Evolutionary conservation across 129 eudicot species (phyloP), one percentile per base, ranked within the genome.

Genomic region (Lactuca sativa): DNA sequence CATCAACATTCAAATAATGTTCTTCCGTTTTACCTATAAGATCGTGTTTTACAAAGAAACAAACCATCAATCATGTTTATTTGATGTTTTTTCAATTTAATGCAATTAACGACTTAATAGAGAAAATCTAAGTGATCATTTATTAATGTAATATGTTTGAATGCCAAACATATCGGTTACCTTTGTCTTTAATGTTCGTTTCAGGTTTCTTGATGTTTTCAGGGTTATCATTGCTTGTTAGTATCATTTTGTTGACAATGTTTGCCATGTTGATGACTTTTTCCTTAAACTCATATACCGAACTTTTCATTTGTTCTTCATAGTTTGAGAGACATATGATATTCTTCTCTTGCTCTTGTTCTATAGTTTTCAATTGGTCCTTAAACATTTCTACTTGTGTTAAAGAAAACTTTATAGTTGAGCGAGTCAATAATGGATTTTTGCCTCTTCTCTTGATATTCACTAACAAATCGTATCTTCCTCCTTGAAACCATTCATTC

Each of bases 401-500:
- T 47, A 44, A 15, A 15, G 67, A 59, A 34, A n/a, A 32, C 5
- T 62, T 53, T 30, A 0, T 30, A 16, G 4, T 30, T 9, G 10
- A 11, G 17, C n/a, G 15, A 7, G 30, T 34, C 17, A n/a, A 40
- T 53, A 15, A 40, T 18, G 33, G n/a, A 33, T 2, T 49, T 62
- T 73, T 73, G 5, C 3, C 61, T 64, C 78, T 54, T 60, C 64
- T 74, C 33, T 4, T 64, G 31, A 74, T 64, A 43, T 74, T 74
- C 37, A 8, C 64, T 12, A 64, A 16, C 49, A 55, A 41, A 44
- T 66, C 73, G 4, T 58, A 17, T 52, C 34, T 47, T 4, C 74
- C 74, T 25, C 41, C 51, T 37, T 15, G 18, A 52, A 75, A 75
- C 80, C 80, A 75, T 56, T 67, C 55, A 21, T 75, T 75, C 31